Evolutionary conservation across 345 rosid species (phyloP).

Genomic region (Jatropha curcas): DNA sequence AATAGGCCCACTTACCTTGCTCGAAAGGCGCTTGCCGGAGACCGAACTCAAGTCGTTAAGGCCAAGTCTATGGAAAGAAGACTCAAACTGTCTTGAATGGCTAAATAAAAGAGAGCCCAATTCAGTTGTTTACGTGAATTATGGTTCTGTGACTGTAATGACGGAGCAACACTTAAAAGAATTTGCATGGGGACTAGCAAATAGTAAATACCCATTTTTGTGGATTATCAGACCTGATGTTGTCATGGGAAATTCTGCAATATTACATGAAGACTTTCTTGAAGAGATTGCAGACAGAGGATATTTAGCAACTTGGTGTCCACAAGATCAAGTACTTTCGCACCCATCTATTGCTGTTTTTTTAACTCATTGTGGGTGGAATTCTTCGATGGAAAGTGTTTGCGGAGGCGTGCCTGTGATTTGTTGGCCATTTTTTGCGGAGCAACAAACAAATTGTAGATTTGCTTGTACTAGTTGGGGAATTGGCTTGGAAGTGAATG

Average conservation of each 20-base stretch:
- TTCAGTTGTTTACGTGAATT: constrained; percentile 31
- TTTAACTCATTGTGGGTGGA: constrained; percentile 41
- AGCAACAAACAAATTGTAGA: constrained; percentile 30
- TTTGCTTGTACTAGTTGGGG: constrained; percentile 26
- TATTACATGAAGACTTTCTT: constrained; percentile 17
- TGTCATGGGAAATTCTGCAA: constrained; percentile 22
- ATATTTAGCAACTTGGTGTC: constrained; percentile 30
- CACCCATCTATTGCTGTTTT: constrained; percentile 33
- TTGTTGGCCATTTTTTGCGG: constrained; percentile 39
- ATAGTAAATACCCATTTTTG: constrained; percentile 28
- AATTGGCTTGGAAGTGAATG: constrained; percentile 26
- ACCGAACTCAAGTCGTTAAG: constrained; percentile 2
- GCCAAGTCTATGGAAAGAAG: constrained; percentile 32
- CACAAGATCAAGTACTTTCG: constrained; percentile 24
- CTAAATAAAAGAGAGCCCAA: constrained; percentile 12
- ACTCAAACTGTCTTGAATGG: constrained; percentile 27
- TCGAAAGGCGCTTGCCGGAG: constrained; percentile 12
- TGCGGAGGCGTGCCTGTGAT: constrained; percentile 22
- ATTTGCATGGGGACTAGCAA: constrained; percentile 44
- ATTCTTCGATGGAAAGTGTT: constrained; percentile 28
- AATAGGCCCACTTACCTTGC: constrained; percentile 37
- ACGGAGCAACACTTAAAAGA: constrained; percentile 24
- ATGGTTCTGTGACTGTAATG: constrained; percentile 30
- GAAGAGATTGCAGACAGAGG: constrained; percentile 27
- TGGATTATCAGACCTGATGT: constrained; percentile 37